Evolutionary conservation across 768 basidiomycete genomes (phyloP).

Genomic region (Stropharia rugosoannulata): DNA sequence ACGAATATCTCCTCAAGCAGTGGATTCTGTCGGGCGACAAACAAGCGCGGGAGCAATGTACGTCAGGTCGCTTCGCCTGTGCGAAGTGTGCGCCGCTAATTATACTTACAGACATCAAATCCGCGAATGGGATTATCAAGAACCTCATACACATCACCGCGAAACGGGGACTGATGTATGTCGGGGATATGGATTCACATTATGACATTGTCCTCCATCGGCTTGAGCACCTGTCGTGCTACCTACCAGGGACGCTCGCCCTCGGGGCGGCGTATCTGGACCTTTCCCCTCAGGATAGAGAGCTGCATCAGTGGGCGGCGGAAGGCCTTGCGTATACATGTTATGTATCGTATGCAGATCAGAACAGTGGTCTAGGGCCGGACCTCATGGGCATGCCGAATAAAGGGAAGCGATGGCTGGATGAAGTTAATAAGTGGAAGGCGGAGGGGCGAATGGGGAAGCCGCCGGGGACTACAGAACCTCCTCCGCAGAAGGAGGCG

Average conservation of each 20-base stretch:
- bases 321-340: slow-evolving; percentile 71
- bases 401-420: slow-evolving; percentile 42
- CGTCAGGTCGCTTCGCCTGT: slow-evolving; percentile 12
- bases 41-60: slow-evolving; percentile 51
- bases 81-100: not conserved
- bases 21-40: slow-evolving; percentile 55
- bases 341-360: slow-evolving; percentile 66
- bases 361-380: slow-evolving; percentile 62
- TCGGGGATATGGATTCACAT: slow-evolving; percentile 46
- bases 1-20: slow-evolving; percentile 70
- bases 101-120: slow-evolving; percentile 41
- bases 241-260: slow-evolving; percentile 64
- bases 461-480: slow-evolving; percentile 47
- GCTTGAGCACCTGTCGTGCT: slow-evolving; percentile 71
- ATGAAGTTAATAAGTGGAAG: slow-evolving; percentile 47
- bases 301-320: slow-evolving; percentile 69
- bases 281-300: slow-evolving; percentile 29
- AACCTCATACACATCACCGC: slow-evolving; percentile 59
- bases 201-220: slow-evolving; percentile 32
- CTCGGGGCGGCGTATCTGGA: slow-evolving; percentile 54
- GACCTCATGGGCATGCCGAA: slow-evolving; percentile 46
- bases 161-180: slow-evolving; percentile 58
- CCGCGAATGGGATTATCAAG: slow-evolving; percentile 51
- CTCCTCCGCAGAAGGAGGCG: slow-evolving; percentile 21
- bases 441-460: slow-evolving; percentile 34